A percentile compares a stretch with the other conserved stretches of the same genome.
Evolutionary conservation across 169 alveolate species (phyloP).

Genomic region (Plasmodium fragile): DNA sequence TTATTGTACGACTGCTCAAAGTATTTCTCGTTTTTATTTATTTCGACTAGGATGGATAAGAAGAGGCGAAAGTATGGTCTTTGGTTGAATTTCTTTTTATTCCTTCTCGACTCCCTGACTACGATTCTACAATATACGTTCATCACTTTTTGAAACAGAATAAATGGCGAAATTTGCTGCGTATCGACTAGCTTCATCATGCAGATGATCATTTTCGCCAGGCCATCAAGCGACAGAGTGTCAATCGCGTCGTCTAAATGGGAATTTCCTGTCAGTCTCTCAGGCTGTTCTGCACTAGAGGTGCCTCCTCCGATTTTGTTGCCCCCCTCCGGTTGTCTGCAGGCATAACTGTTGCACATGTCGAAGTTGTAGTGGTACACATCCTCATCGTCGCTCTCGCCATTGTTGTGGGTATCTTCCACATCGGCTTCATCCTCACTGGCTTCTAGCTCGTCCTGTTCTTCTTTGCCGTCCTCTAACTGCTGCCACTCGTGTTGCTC

Average conservation of each 20-base stretch:
- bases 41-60: conserved; percentile 81
- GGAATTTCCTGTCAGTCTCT: conserved; percentile 1
- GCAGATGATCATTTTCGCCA: conserved; percentile 89
- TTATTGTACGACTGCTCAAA: conserved; percentile 79
- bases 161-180: conserved; percentile 89
- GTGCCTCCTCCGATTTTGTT: neutral
- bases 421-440: neutral
- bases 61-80: conserved; percentile 84
- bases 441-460: neutral
- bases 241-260: conserved; percentile 47
- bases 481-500: neutral
- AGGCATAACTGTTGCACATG: neutral
- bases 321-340: neutral
- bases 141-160: conserved; percentile 88
- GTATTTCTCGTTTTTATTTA: conserved; percentile 81
- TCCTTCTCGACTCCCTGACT: conserved; percentile 80
- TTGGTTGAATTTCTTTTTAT: conserved; percentile 77
- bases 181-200: conserved; percentile 91
- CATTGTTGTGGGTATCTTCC: neutral
- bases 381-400: neutral
- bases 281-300: neutral
- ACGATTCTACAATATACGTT: conserved; percentile 85
- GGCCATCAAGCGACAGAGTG: conserved; percentile 81
- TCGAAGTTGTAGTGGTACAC: neutral
- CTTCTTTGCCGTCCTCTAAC: neutral